Percentiles rank a stretch among this genome's conserved stretches.
These are phyloP conservation scores for Carex parvula DNA, from an alignment of 176 grass and related monocot genomes.

Conservation along the genomic window DNA sequence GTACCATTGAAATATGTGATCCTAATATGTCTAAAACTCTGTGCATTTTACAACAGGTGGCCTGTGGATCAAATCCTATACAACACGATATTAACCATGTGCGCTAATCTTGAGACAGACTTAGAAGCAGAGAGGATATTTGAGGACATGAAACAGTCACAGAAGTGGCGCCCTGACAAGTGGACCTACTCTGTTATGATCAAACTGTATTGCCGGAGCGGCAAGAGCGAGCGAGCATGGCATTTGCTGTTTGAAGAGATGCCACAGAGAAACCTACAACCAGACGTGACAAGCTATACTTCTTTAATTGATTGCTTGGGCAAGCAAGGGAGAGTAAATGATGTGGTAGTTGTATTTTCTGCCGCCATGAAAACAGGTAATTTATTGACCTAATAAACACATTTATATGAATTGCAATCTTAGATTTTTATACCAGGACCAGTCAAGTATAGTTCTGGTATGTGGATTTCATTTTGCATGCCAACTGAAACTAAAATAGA, in stretches of 20 bases:
- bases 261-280: constrained; percentile 39
- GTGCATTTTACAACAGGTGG: constrained; percentile 30
- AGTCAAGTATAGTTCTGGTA: neutral
- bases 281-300: constrained; percentile 86
- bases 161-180: constrained; percentile 45
- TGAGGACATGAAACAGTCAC: constrained; percentile 58
- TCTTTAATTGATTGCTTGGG: constrained; percentile 84
- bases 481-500: neutral
- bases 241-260: constrained; percentile 68
- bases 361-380: constrained; percentile 33
- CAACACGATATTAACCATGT: constrained; percentile 93
- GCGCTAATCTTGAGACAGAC: constrained; percentile 64
- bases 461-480: neutral
- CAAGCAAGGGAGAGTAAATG: constrained; percentile 48
- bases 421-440: constrained; percentile 1
- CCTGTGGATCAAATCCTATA: constrained; percentile 78
- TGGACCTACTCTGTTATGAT: constrained; percentile 95
- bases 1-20: neutral
- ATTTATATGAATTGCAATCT: neutral
- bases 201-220: constrained; percentile 71
- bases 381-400: neutral
- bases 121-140: constrained; percentile 80
- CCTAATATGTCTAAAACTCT: constrained; percentile 6
- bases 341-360: constrained; percentile 53
- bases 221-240: constrained; percentile 49